A percentile compares a stretch with the other conserved stretches of the same genome.
These are phyloP conservation scores for Aspergillus sp. DNA, from an alignment of 2,329 filamentous ascomycete genomes.

Conservation along the genomic window DNA sequence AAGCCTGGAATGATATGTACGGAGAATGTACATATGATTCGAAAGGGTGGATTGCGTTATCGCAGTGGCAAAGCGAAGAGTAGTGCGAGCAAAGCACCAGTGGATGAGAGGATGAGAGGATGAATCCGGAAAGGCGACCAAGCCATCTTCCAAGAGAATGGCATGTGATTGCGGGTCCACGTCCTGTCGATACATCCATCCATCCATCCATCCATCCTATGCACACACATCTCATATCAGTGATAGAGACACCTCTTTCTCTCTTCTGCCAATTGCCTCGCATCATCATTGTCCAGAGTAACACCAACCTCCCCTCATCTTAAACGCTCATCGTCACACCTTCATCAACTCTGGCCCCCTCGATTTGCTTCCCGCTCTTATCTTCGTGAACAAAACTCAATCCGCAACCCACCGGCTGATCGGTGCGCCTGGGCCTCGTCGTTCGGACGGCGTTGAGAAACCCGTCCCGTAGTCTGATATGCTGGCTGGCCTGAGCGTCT, in stretches of 20 bases:
- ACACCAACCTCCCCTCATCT: too few species aligned
- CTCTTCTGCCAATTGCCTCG: too few species aligned
- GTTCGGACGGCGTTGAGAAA: neutral
- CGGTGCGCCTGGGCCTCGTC: neutral
- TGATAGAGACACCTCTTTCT: too few species aligned
- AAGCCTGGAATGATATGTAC: too few species aligned
- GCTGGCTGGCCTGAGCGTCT: slow-evolving; percentile 3
- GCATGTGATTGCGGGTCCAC: slow-evolving; percentile 35
- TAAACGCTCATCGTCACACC: too few species aligned
- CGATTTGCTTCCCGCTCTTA: neutral
- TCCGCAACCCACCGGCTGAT: neutral
- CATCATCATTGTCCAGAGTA: too few species aligned
- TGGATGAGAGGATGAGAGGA: neutral
- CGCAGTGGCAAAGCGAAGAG: neutral
- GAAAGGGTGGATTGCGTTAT: neutral
- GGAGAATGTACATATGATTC: too few species aligned
- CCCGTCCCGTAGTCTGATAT: neutral
- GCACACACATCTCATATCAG: too few species aligned
- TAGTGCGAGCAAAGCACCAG: neutral
- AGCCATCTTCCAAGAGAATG: too few species aligned
- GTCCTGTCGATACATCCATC: neutral
- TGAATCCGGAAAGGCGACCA: slow-evolving; percentile 3
- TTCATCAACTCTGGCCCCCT: too few species aligned
- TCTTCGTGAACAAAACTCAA: neutral
- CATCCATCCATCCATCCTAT: too few species aligned